Conservation (phyloP, 768 basidiomycete genomes). For the Pleurotus eryngii region DNA sequence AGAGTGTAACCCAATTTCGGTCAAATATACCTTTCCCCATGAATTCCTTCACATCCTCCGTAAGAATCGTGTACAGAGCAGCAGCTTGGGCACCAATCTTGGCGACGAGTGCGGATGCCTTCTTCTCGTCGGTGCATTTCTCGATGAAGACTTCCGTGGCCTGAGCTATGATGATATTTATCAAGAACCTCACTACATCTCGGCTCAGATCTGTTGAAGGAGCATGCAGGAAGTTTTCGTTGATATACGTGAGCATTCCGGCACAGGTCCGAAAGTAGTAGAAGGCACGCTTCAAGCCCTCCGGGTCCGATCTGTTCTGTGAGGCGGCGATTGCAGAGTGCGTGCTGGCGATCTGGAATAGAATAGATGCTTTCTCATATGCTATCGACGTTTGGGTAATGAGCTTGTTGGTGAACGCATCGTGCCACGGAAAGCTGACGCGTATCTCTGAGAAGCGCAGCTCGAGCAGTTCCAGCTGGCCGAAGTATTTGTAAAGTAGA, state of each 20-base stretch:
- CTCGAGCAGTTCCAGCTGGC: conserved; percentile 95
- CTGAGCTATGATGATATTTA: conserved; percentile 86
- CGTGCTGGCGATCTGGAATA: conserved; percentile 94
- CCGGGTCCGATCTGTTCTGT: conserved; percentile 83
- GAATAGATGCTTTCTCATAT: conserved; percentile 95
- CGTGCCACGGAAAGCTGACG: conserved; percentile 95
- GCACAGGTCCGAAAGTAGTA: conserved; percentile 87
- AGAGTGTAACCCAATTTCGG: conserved; percentile 85
- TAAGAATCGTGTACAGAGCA: conserved; percentile 74
- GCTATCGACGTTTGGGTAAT: conserved; percentile 96
- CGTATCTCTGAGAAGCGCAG: conserved; percentile 95
- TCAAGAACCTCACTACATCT: conserved; percentile 91
- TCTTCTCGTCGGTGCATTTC: conserved; percentile 92
- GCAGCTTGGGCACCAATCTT: conserved; percentile 86
- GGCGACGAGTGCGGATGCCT: conserved; percentile 68
- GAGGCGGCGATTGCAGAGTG: conserved; percentile 88
- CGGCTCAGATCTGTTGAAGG: conserved; percentile 92
- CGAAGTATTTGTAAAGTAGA: conserved; percentile 98
- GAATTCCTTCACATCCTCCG: conserved; percentile 94
- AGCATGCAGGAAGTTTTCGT: conserved; percentile 98
- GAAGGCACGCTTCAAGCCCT: conserved; percentile 91
- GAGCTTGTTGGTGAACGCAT: conserved; percentile 93
- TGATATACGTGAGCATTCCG: conserved; percentile 98
- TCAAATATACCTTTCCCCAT: conserved; percentile 96
- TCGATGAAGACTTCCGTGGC: conserved; percentile 96